Conservation (phyloP, 1,284 basidiomycete species). For the Omphalotus olearius region DNA sequence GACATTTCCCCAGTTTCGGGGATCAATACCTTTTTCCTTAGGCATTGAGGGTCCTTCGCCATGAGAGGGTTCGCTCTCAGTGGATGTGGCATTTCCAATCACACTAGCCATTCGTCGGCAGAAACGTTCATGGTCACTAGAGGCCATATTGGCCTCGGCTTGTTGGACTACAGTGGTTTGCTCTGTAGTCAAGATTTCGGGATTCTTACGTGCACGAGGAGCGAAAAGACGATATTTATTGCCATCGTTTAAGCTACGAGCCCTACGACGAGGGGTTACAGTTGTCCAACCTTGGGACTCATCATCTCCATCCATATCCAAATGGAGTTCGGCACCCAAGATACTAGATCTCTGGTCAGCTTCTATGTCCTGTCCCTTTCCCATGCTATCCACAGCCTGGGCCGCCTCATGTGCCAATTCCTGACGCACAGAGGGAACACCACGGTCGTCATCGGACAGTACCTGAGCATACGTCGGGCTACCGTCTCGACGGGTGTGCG, state of each 20-base stretch:
- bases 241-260: neutral
- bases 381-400: neutral
- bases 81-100: neutral
- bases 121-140: neutral
- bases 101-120: neutral
- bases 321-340: neutral
- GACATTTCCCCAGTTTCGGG: conserved; percentile 22
- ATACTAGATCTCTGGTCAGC: no score
- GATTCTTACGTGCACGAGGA: neutral
- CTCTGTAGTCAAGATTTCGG: neutral
- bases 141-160: neutral
- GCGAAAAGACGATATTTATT: neutral
- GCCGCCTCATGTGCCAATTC: neutral
- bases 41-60: conserved; percentile 11
- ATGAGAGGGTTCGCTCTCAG: neutral
- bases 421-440: no score
- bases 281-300: neutral
- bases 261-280: neutral
- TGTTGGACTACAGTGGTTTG: neutral
- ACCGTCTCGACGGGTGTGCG: neutral
- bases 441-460: no score
- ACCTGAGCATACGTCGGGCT: no score
- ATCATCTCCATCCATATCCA: neutral
- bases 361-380: neutral
- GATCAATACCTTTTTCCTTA: conserved; percentile 23